Percentiles rank a stretch among this genome's conserved stretches.
These are phyloP conservation scores for Gossypium australe DNA, from an alignment of 345 rosid species.

Conservation along the genomic window DNA sequence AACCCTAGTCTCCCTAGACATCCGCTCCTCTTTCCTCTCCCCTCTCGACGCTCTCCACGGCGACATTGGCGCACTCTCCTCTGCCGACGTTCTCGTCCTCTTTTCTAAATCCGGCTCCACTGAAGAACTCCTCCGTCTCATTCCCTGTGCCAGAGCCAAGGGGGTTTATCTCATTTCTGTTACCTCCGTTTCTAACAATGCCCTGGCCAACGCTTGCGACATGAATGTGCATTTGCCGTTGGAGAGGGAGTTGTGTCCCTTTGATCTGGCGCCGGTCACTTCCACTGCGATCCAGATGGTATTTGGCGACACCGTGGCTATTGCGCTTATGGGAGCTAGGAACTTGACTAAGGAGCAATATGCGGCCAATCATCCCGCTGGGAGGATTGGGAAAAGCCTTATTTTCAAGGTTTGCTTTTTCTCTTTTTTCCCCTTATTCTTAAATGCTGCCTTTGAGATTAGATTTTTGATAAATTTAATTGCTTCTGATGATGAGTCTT, in stretches of 20 bases:
- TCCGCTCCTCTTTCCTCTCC: constrained; percentile 68
- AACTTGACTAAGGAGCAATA: constrained; percentile 78
- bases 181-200: constrained; percentile 72
- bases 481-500: neutral
- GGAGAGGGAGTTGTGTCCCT: constrained; percentile 86
- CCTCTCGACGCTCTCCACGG: constrained; percentile 95
- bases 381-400: constrained; percentile 87
- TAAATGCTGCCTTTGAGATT: neutral
- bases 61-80: constrained; percentile 69
- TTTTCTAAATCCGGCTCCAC: constrained; percentile 83
- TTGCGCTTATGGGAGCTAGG: constrained; percentile 88
- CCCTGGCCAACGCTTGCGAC: constrained; percentile 56
- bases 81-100: constrained; percentile 56
- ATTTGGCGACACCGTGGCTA: constrained; percentile 95
- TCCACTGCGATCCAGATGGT: constrained; percentile 99
- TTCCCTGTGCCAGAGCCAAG: constrained; percentile 84
- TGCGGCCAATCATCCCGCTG: constrained; percentile 94
- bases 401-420: constrained; percentile 63
- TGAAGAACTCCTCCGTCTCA: constrained; percentile 80
- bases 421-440: neutral
- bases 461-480: constrained; percentile 1
- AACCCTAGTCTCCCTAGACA: constrained; percentile 76
- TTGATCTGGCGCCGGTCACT: constrained; percentile 92
- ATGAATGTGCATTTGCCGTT: constrained; percentile 85
- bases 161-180: constrained; percentile 68